Percentiles rank a stretch among this genome's conserved stretches.
Evolutionary conservation across 257 asterid species (phyloP).

Genomic region (Solanum pinnatisectum): DNA sequence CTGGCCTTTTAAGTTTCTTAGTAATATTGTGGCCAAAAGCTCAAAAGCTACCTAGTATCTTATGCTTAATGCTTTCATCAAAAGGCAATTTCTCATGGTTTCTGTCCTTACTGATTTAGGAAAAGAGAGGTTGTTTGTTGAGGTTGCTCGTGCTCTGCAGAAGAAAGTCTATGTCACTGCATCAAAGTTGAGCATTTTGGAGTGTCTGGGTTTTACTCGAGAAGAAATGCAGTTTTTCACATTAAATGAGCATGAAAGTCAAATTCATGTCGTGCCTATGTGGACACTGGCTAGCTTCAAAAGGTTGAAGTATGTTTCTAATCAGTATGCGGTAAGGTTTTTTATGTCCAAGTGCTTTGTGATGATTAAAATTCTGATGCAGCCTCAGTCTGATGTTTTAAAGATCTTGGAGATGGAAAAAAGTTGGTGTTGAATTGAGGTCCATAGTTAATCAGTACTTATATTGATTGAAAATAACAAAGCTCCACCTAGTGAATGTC

Average conservation of each 20-base stretch:
- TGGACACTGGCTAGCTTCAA: conserved; percentile 85
- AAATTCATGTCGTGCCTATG: conserved; percentile 93
- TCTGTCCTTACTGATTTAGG: conserved; percentile 32
- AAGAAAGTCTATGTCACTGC: conserved; percentile 72
- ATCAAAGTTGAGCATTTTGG: conserved; percentile 67
- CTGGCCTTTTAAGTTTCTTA: not conserved
- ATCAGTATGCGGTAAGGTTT: conserved; percentile 57
- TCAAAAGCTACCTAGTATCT: not conserved
- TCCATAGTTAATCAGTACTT: not conserved
- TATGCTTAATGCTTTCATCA: not conserved
- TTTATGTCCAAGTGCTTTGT: not conserved
- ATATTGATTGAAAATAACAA: not conserved
- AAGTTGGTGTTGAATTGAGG: not conserved
- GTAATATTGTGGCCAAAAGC: not conserved
- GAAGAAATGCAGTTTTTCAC: conserved; percentile 92
- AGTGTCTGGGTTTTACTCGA: conserved; percentile 56
- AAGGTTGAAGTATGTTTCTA: conserved; percentile 62
- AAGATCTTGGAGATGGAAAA: not conserved
- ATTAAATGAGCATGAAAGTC: conserved; percentile 73
- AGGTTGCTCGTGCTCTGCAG: conserved; percentile 76
- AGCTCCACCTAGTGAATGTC: not conserved
- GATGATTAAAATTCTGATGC: not conserved
- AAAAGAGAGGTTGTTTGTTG: conserved; percentile 77
- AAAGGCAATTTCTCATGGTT: not conserved
- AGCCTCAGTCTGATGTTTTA: not conserved